A percentile compares a stretch with the other conserved stretches of the same genome.
These are phyloP conservation scores for Colletotrichum lini DNA, from an alignment of 2,329 filamentous ascomycete genomes.

Conservation along the genomic window DNA sequence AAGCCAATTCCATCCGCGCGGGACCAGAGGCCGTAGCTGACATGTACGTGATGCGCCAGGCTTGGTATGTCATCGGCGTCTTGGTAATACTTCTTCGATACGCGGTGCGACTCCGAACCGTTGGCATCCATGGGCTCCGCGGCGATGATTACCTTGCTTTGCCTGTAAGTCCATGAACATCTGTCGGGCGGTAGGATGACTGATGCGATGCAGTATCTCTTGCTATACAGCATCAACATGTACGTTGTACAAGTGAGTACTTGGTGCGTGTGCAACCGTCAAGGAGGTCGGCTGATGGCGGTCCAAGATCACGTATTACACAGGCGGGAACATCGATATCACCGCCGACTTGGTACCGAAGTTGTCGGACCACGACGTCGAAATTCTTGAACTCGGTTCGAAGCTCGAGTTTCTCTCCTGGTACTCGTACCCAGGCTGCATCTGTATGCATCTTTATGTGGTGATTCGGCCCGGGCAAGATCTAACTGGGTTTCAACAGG, in stretches of 20 bases:
- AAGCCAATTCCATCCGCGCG: no score
- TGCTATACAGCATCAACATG: slow-evolving; percentile 45
- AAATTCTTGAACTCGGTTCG: slow-evolving; percentile 44
- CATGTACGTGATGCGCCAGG: slow-evolving; percentile 6
- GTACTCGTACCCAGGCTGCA: slow-evolving; percentile 47
- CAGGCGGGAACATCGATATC: slow-evolving; percentile 46
- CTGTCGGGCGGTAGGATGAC: no score
- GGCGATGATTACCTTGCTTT: slow-evolving; percentile 44
- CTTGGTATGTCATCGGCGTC: slow-evolving; percentile 41
- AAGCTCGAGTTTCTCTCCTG: slow-evolving; percentile 47
- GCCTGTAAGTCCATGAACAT: slow-evolving; percentile 26
- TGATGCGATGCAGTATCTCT: slow-evolving; percentile 42
- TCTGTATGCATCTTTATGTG: slow-evolving; percentile 42
- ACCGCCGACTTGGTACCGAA: slow-evolving; percentile 33
- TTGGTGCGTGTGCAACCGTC: no score
- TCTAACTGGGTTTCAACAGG: slow-evolving; percentile 35
- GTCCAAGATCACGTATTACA: slow-evolving; percentile 44
- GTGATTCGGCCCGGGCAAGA: rapidly evolving
- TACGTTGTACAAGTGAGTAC: slow-evolving; percentile 6
- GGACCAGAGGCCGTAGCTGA: neutral
- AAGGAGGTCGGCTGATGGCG: neutral
- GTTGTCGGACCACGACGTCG: slow-evolving; percentile 44
- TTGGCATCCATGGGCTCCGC: slow-evolving; percentile 42
- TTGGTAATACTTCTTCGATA: slow-evolving; percentile 42
- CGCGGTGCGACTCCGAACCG: slow-evolving; percentile 42